Evolutionary conservation across 176 grass and related monocot genomes (phyloP).

Genomic region (Metroxylon sagu): DNA sequence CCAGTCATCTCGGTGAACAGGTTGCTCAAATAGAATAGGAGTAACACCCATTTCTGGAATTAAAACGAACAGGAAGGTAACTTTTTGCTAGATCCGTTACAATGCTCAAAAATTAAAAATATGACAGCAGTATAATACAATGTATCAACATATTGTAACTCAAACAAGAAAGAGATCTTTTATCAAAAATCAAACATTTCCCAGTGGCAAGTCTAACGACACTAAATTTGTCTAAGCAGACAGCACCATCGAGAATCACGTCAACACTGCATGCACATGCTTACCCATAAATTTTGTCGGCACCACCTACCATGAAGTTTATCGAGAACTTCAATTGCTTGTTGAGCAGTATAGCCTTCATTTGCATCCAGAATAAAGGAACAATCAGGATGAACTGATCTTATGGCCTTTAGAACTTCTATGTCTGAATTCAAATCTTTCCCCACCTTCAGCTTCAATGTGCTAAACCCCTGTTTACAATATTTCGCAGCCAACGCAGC

Average conservation of each 20-base stretch:
- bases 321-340: slow-evolving; percentile 94
- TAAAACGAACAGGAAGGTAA: neutral
- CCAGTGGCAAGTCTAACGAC: neutral
- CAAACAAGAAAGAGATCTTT: neutral
- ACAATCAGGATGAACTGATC: slow-evolving; percentile 62
- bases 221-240: neutral
- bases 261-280: no score
- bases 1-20: slow-evolving; percentile 91
- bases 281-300: neutral
- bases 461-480: slow-evolving; percentile 63
- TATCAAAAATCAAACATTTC: no score
- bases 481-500: slow-evolving; percentile 81
- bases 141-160: no score
- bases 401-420: slow-evolving; percentile 71
- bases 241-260: no score
- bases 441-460: slow-evolving; percentile 83
- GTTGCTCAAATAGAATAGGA: slow-evolving; percentile 90
- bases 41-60: slow-evolving; percentile 79
- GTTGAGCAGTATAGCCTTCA: slow-evolving; percentile 70
- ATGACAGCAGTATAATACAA: no score
- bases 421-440: slow-evolving; percentile 84
- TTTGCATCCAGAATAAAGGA: slow-evolving; percentile 92
- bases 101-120: neutral
- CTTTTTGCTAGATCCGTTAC: neutral
- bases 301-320: slow-evolving; percentile 61